Conservation (phyloP, 768 basidiomycete genomes). For the Auricularia cornea region DNA sequence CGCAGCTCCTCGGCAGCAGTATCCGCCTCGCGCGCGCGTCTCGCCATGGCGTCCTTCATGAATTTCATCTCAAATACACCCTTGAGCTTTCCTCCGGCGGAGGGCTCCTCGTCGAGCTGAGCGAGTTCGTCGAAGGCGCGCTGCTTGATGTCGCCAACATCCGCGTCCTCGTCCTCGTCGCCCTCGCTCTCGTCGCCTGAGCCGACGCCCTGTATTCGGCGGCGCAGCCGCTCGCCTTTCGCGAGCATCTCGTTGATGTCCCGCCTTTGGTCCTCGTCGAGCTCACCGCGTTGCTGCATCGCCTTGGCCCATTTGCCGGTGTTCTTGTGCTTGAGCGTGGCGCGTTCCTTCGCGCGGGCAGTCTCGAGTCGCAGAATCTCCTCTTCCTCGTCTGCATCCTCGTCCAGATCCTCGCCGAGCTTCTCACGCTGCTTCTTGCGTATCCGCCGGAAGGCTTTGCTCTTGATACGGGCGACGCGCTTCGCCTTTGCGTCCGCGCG, state of each 20-base stretch:
- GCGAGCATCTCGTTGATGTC: constrained; percentile 84
- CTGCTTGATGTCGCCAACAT: constrained; percentile 46
- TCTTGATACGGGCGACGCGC: constrained; percentile 90
- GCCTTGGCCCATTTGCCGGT: constrained; percentile 83
- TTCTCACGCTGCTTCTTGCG: constrained; percentile 71
- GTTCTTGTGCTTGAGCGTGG: constrained; percentile 80
- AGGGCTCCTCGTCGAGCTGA: constrained; percentile 34
- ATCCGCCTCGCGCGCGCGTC: constrained; percentile 49
- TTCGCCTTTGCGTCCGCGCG: constrained; percentile 86
- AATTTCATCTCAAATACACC: constrained; percentile 95
- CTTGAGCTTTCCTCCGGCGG: constrained; percentile 39
- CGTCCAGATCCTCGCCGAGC: constrained; percentile 37
- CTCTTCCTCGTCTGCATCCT: constrained; percentile 39
- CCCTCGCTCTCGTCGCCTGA: constrained; percentile 42
- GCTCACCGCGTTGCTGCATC: constrained; percentile 61
- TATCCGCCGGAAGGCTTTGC: constrained; percentile 82
- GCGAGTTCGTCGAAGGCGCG: constrained; percentile 73
- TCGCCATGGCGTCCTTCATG: constrained; percentile 85
- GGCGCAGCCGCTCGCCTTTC: constrained; percentile 67
- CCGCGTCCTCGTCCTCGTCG: constrained; percentile 36
- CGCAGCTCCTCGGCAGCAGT: constrained; percentile 65
- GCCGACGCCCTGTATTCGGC: constrained; percentile 58
- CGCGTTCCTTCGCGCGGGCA: constrained; percentile 78
- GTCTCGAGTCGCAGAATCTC: constrained; percentile 59
- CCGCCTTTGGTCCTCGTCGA: constrained; percentile 50